phyloP scores from a whole-genome alignment of 2,329 filamentous ascomycete species.

The Thelonectria rubi region DNA sequence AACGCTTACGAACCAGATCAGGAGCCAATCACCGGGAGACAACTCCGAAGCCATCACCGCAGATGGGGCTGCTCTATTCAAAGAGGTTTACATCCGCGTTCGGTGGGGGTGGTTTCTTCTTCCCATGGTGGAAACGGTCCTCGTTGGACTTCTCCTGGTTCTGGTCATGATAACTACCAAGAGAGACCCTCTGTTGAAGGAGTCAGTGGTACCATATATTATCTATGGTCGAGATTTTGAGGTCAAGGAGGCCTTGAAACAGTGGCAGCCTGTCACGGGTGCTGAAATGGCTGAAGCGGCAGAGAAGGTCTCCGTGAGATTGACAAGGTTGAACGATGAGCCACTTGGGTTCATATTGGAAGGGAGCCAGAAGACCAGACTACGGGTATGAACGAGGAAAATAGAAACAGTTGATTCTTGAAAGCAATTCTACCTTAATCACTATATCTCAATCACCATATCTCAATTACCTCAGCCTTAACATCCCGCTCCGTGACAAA shows the following conservation, averaged over 20 bases:
- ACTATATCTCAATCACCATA: no score
- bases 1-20: slow-evolving; percentile 16
- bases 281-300: background rate
- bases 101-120: slow-evolving; percentile 21
- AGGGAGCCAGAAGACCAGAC: background rate
- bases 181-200: slow-evolving; percentile 7
- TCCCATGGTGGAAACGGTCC: slow-evolving; percentile 3
- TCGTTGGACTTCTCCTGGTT: background rate
- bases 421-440: no score
- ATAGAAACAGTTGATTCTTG: no score
- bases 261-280: background rate
- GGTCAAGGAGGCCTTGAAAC: background rate
- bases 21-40: slow-evolving; percentile 6
- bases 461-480: no score
- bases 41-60: background rate
- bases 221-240: background rate
- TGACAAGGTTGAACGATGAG: background rate
- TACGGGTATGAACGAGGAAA: no score
- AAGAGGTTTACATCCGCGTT: slow-evolving; percentile 13
- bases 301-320: background rate
- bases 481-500: no score
- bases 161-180: slow-evolving; percentile 1
- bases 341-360: background rate
- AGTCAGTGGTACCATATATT: slow-evolving; percentile 16
- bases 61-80: background rate